phyloP scores from a whole-genome alignment of 345 rosid genomes.

The Ceriops tagal region DNA sequence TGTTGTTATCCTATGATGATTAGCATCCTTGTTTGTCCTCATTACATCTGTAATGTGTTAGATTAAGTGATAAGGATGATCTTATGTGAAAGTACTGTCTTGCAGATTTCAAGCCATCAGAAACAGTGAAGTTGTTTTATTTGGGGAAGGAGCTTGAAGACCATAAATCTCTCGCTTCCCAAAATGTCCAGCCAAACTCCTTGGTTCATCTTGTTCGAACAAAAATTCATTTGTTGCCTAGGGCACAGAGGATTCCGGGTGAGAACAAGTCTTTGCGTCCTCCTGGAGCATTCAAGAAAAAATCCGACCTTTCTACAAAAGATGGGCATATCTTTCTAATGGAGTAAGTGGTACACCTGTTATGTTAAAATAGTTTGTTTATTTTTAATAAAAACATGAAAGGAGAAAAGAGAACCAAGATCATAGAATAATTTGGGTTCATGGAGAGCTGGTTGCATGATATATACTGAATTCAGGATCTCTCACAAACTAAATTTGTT shows the following conservation, averaged over 20 bases:
- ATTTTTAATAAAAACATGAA: too few species aligned
- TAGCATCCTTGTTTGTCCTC: background rate
- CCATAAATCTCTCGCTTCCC: slow-evolving; percentile 62
- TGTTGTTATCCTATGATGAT: background rate
- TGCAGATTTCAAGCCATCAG: slow-evolving; percentile 89
- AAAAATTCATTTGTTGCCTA: slow-evolving; percentile 70
- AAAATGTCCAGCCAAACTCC: slow-evolving; percentile 87
- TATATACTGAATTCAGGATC: too few species aligned
- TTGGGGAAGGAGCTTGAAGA: slow-evolving; percentile 92
- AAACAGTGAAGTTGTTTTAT: slow-evolving; percentile 71
- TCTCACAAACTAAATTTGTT: too few species aligned
- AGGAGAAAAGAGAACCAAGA: too few species aligned
- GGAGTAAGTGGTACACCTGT: slow-evolving; percentile 62
- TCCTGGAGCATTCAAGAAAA: slow-evolving; percentile 99
- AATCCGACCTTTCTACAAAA: slow-evolving; percentile 91
- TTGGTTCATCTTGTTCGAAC: slow-evolving; percentile 91
- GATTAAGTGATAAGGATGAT: slow-evolving; percentile 1
- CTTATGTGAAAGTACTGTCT: slow-evolving; percentile 19
- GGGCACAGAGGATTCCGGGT: slow-evolving; percentile 85
- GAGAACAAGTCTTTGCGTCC: slow-evolving; percentile 90
- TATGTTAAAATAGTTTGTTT: background rate
- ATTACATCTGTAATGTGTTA: too few species aligned
- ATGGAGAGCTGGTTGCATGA: too few species aligned
- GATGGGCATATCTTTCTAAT: slow-evolving; percentile 92
- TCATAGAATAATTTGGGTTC: too few species aligned